These are phyloP conservation scores for Phytophthora pistaciae DNA, from an alignment of 352 stramenopile genomes.

Conservation along the genomic window DNA sequence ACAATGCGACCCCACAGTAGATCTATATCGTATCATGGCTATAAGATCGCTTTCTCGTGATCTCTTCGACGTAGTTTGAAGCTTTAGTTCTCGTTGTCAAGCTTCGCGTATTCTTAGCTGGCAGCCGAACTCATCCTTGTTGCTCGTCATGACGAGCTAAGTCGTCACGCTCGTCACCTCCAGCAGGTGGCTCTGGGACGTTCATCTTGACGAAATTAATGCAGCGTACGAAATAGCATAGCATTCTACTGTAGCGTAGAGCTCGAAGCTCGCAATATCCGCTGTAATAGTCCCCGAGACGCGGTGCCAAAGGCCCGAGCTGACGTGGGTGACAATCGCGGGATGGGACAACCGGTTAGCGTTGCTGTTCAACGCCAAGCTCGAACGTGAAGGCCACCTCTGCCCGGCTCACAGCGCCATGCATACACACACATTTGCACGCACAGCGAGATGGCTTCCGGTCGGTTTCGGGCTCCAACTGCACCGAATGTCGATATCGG, in stretches of 20 bases:
- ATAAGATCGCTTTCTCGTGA: too few species aligned
- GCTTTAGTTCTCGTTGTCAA: too few species aligned
- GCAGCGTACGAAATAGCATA: background rate
- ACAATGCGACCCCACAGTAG: too few species aligned
- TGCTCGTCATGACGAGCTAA: too few species aligned
- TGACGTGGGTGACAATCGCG: background rate
- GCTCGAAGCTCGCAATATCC: background rate
- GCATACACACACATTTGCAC: background rate
- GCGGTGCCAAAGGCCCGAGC: too few species aligned
- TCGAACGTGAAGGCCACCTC: background rate
- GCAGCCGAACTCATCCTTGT: too few species aligned
- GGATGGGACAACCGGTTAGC: background rate
- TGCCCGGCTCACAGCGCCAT: background rate
- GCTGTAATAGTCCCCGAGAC: too few species aligned
- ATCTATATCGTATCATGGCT: too few species aligned
- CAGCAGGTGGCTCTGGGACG: background rate
- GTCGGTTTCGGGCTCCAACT: constrained; percentile 1
- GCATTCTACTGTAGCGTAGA: background rate
- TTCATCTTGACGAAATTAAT: background rate
- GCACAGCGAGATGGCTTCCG: background rate
- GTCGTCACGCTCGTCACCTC: constrained; percentile 1
- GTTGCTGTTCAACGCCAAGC: background rate
- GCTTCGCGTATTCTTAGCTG: background rate
- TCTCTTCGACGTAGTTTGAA: too few species aligned
- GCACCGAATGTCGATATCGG: constrained; percentile 3